These are phyloP conservation scores for Rutidosis leptorrhynchoides DNA, from an alignment of 129 eudicot species.

Conservation along the genomic window DNA sequence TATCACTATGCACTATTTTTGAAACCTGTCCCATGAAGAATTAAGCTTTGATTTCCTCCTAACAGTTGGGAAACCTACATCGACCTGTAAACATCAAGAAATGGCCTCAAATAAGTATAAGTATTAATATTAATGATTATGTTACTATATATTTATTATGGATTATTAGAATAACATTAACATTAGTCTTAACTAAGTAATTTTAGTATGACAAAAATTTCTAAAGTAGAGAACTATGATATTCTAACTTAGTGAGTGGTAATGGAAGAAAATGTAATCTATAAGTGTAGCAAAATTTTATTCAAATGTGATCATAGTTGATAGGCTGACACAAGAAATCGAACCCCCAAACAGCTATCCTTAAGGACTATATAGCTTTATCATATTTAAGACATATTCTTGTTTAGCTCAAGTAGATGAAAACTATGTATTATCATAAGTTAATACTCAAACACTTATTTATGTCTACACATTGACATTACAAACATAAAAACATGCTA, in stretches of 20 bases:
- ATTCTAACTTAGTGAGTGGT: neutral
- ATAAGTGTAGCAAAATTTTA: neutral
- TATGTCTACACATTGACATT: neutral
- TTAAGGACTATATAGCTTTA: neutral
- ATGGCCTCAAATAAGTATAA: neutral
- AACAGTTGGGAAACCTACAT: slow-evolving; percentile 45
- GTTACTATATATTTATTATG: neutral
- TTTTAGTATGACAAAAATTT: neutral
- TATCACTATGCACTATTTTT: neutral
- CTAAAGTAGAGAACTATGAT: neutral
- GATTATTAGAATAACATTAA: too few species aligned
- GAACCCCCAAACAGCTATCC: neutral
- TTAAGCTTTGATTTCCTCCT: slow-evolving; percentile 53
- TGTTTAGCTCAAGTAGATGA: slow-evolving; percentile 2
- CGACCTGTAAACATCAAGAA: slow-evolving; percentile 45
- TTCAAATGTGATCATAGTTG: neutral
- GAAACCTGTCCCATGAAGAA: slow-evolving; percentile 74
- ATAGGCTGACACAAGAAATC: slow-evolving; percentile 3
- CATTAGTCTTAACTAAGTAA: neutral
- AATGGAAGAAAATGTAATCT: neutral
- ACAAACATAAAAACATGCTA: neutral
- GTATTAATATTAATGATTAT: neutral
- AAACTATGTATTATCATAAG: neutral
- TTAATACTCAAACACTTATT: neutral
- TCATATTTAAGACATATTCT: slow-evolving; percentile 1